These are phyloP conservation scores for Fusarium temperatum DNA, from an alignment of 2,329 filamentous ascomycete species.

Conservation along the genomic window DNA sequence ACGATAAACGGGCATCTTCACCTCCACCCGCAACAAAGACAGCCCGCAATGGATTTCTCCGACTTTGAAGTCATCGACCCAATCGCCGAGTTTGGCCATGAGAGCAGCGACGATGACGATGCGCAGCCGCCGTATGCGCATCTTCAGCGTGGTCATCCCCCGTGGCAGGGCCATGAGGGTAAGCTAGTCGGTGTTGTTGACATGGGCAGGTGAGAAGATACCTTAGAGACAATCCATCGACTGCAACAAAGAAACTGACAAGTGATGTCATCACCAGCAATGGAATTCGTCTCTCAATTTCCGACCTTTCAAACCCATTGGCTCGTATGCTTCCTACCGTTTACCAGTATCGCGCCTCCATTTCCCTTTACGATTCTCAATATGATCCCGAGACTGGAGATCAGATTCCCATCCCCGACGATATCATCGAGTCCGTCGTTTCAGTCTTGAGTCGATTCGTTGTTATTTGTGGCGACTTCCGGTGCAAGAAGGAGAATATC, in stretches of 20 bases:
- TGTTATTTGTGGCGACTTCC: constrained; percentile 43
- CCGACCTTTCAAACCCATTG: constrained; percentile 54
- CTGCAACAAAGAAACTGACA: constrained; percentile 10
- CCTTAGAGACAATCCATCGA: background rate
- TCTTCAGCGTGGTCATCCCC: constrained; percentile 35
- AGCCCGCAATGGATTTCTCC: constrained; percentile 35
- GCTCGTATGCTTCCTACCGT: constrained; percentile 67
- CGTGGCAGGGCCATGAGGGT: constrained; percentile 44
- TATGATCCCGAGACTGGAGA: constrained; percentile 45
- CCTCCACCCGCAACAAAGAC: background rate
- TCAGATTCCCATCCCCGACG: constrained; percentile 43
- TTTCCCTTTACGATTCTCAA: constrained; percentile 47
- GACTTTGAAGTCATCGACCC: constrained; percentile 41
- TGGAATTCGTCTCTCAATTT: constrained; percentile 76
- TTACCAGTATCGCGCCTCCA: constrained; percentile 44
- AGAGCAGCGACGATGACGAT: constrained; percentile 25
- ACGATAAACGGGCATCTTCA: background rate
- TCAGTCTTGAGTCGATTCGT: constrained; percentile 42
- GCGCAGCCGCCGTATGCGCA: background rate
- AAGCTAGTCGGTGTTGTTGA: constrained; percentile 49
- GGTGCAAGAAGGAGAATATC: constrained; percentile 37
- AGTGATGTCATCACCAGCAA: constrained; percentile 56
- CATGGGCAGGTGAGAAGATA: constrained; percentile 47
- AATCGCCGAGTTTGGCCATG: constrained; percentile 29
- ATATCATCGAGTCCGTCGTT: constrained; percentile 41